Percentiles rank a stretch among this genome's conserved stretches.
These are phyloP conservation scores for Aspergillus sp. DNA, from an alignment of 2,329 filamentous ascomycete species.

Conservation along the genomic window DNA sequence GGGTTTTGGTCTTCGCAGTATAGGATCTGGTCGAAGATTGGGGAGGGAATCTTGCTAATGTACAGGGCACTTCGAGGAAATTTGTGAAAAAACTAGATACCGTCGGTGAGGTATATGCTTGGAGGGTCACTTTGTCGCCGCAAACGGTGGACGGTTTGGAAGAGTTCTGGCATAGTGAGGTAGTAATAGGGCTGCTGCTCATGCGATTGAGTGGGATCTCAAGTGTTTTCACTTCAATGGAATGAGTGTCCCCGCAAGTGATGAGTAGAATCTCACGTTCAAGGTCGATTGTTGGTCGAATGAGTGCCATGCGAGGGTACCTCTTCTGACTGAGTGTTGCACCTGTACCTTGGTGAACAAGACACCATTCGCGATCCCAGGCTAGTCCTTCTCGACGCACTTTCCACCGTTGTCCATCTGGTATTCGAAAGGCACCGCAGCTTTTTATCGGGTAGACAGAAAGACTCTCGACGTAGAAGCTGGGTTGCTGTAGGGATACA, in stretches of 20 bases:
- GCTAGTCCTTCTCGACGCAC: conserved; percentile 78
- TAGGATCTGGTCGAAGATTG: conserved; percentile 62
- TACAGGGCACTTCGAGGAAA: conserved; percentile 74
- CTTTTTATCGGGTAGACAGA: conserved; percentile 92
- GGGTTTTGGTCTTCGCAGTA: conserved; percentile 56
- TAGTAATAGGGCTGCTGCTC: conserved; percentile 58
- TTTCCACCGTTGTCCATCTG: conserved; percentile 67
- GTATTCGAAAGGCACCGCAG: conserved; percentile 76
- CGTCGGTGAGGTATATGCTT: conserved; percentile 64
- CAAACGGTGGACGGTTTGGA: conserved; percentile 68
- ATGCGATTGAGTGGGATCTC: conserved; percentile 38
- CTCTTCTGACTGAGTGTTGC: conserved; percentile 85
- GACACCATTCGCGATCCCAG: conserved; percentile 97
- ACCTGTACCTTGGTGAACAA: conserved; percentile 83
- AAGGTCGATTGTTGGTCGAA: conserved; percentile 74
- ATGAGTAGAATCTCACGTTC: conserved; percentile 65
- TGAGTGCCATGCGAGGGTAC: conserved; percentile 81
- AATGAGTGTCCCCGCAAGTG: conserved; percentile 37
- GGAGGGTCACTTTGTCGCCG: conserved; percentile 72
- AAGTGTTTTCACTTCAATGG: conserved; percentile 27
- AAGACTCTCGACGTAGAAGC: conserved; percentile 61
- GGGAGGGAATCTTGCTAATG: conserved; percentile 78
- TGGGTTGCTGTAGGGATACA: conserved; percentile 13
- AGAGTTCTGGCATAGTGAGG: conserved; percentile 54
- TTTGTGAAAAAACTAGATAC: conserved; percentile 77